A percentile compares a stretch with the other conserved stretches of the same genome.
Conservation (phyloP, 331 rosid species). For the Dryas integrifolia region DNA sequence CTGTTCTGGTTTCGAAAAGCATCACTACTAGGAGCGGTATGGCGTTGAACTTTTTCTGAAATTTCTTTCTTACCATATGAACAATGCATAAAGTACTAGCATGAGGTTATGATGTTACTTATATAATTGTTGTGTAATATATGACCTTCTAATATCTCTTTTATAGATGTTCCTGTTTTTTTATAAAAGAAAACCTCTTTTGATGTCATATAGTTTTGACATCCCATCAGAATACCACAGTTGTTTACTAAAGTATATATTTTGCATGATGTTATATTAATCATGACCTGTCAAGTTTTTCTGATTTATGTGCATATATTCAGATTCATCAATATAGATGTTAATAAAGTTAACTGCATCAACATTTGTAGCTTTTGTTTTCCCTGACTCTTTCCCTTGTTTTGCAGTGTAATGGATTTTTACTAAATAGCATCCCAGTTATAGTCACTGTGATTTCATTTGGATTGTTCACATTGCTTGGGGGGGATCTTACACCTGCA, state of each 20-base stretch:
- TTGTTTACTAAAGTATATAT: conserved; percentile 5
- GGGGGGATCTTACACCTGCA: conserved; percentile 89
- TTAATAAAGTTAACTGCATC: neutral
- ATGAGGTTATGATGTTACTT: too few species aligned
- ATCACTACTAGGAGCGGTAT: conserved; percentile 83
- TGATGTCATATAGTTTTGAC: neutral
- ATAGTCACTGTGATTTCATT: conserved; percentile 89
- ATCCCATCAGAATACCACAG: neutral
- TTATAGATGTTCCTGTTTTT: neutral
- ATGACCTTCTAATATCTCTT: neutral
- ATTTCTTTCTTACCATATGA: conserved; percentile 10
- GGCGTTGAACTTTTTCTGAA: conserved; percentile 21
- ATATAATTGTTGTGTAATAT: too few species aligned
- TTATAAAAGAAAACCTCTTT: neutral
- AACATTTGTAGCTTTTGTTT: neutral
- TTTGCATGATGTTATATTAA: neutral
- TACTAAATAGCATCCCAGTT: conserved; percentile 89
- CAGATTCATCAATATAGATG: neutral
- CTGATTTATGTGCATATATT: neutral
- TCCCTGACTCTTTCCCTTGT: conserved; percentile 17
- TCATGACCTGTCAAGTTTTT: neutral
- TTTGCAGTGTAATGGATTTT: conserved; percentile 73
- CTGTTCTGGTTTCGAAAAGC: conserved; percentile 84
- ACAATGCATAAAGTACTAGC: neutral
- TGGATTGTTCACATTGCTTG: conserved; percentile 90